These are phyloP conservation scores for Brasenia schreberi DNA, from an alignment of 164 flowering plant species.

Conservation along the genomic window DNA sequence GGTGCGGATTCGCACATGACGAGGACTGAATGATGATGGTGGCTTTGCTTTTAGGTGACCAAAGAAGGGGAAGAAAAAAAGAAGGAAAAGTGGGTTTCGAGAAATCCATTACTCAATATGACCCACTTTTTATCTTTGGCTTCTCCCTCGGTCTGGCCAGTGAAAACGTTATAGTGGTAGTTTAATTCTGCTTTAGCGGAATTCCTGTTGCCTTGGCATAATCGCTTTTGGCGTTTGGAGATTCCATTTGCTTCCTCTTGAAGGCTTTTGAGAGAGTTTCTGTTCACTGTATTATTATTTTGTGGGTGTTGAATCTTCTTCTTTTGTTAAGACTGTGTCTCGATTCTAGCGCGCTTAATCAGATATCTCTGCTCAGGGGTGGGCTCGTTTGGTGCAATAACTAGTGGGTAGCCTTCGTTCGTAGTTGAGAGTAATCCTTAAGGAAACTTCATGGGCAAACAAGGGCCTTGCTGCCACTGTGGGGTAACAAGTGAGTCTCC, in stretches of 20 bases:
- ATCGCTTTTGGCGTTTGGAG: background rate
- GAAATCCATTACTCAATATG: background rate
- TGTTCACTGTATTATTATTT: background rate
- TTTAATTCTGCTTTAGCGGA: background rate
- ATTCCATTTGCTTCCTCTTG: background rate
- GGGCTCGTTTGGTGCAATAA: background rate
- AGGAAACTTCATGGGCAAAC: slow-evolving; percentile 13
- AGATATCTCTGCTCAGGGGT: background rate
- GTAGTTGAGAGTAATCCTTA: background rate
- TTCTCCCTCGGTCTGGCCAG: background rate
- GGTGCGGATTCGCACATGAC: background rate
- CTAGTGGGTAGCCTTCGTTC: background rate
- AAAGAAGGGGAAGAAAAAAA: background rate
- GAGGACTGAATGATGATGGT: background rate
- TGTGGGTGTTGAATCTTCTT: background rate
- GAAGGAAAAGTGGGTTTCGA: background rate
- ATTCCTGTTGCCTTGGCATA: background rate
- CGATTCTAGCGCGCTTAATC: background rate
- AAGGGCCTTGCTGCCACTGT: slow-evolving; percentile 27
- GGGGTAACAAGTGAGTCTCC: slow-evolving; percentile 12
- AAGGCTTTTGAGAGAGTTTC: background rate
- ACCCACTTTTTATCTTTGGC: background rate
- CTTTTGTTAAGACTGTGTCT: background rate
- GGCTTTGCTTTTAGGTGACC: background rate
- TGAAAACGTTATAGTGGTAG: background rate